Evolutionary conservation across 192 early-diverging fungal genomes (phyloP).

Genomic region (Funneliformis mosseae): DNA sequence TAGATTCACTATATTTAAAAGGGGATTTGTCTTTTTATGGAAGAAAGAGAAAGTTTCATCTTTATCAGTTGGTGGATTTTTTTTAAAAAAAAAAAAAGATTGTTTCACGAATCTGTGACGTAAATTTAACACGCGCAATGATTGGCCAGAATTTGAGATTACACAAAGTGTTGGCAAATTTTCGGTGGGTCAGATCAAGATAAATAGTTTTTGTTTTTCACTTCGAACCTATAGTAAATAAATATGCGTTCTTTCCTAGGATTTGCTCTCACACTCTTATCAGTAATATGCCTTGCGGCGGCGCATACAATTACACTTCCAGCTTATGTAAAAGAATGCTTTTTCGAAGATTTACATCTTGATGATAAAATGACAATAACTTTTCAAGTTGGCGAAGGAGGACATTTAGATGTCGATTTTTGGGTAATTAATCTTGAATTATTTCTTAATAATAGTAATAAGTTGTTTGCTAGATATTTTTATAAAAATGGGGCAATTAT

Average conservation of each 20-base stretch:
- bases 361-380: slow-evolving; percentile 66
- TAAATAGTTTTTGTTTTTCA: background rate
- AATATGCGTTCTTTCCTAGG: slow-evolving; percentile 6
- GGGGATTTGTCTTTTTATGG: background rate
- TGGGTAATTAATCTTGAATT: slow-evolving; percentile 46
- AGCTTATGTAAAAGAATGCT: slow-evolving; percentile 47
- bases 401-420: slow-evolving; percentile 69
- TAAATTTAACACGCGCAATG: background rate
- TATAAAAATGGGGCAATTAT: no score
- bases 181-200: background rate
- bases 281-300: background rate
- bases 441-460: no score
- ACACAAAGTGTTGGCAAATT: background rate
- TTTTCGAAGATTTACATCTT: slow-evolving; percentile 62
- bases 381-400: slow-evolving; percentile 71
- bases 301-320: slow-evolving; percentile 27
- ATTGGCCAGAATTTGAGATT: background rate
- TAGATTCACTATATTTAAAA: background rate
- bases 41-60: background rate
- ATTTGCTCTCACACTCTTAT: background rate
- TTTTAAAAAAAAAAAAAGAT: background rate
- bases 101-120: background rate
- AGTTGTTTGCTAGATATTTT: no score
- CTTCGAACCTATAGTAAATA: background rate
- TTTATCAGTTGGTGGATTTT: background rate